Evolutionary conservation across 2,329 filamentous ascomycete species (phyloP).

Genomic region (Xylaria sp.): DNA sequence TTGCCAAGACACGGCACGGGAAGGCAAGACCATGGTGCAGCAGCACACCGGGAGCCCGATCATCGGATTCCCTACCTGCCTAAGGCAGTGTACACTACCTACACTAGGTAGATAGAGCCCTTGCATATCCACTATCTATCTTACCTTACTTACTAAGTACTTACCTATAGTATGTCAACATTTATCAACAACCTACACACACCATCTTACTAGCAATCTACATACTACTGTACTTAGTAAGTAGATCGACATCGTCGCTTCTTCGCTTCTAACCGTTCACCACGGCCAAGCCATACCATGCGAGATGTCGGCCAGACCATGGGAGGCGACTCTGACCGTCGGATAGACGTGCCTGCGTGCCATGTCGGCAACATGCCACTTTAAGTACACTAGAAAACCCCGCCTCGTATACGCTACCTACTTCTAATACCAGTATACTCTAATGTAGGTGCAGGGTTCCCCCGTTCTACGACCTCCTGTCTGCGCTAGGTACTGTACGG

Average conservation of each 20-base stretch:
- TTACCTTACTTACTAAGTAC: background rate
- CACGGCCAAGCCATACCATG: slow-evolving; percentile 27
- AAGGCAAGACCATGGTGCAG: slow-evolving; percentile 25
- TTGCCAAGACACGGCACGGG: slow-evolving; percentile 40
- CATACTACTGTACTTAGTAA: background rate
- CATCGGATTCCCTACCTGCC: slow-evolving; percentile 23
- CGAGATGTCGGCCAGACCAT: background rate
- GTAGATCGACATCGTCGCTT: slow-evolving; percentile 22
- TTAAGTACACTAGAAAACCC: background rate
- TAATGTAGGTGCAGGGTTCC: slow-evolving; percentile 12
- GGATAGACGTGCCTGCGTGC: slow-evolving; percentile 39
- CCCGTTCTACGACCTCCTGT: background rate
- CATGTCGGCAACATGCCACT: slow-evolving; percentile 32
- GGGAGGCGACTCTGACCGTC: slow-evolving; percentile 36
- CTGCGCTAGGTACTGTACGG: slow-evolving; percentile 1
- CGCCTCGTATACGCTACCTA: background rate
- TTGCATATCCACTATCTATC: slow-evolving; percentile 24
- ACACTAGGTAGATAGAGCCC: slow-evolving; percentile 1
- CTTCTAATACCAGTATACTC: background rate
- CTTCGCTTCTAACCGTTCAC: slow-evolving; percentile 24
- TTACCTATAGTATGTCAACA: no score
- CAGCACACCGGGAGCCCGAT: slow-evolving; percentile 28
- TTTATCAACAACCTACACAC: no score
- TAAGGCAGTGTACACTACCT: no score
- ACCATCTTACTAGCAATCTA: no score